A percentile compares a stretch with the other conserved stretches of the same genome.
phyloP scores from a whole-genome alignment of 2,329 filamentous ascomycete species.

The Aspergillus pseudotamarii region DNA sequence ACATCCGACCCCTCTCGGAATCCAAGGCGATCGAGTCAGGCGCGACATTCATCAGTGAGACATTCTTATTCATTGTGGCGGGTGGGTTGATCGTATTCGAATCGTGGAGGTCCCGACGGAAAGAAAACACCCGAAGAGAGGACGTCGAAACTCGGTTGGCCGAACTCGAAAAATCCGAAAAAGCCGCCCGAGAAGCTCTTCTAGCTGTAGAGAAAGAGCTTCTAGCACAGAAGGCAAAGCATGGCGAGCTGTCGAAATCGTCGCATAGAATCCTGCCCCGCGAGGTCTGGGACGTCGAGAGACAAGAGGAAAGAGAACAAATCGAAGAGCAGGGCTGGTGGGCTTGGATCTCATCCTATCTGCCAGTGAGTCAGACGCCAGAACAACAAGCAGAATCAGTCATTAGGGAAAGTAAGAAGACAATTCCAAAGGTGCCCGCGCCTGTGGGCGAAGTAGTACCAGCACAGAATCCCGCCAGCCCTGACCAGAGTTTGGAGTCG shows the following conservation, averaged over 20 bases:
- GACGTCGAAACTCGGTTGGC: conserved; percentile 63
- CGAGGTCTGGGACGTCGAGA: conserved; percentile 41
- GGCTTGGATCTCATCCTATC: conserved; percentile 36
- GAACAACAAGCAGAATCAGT: conserved; percentile 17
- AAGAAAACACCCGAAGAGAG: conserved; percentile 62
- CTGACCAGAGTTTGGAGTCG: background rate
- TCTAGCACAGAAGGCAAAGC: conserved; percentile 43
- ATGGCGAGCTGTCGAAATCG: conserved; percentile 33
- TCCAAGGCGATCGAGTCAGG: conserved; percentile 70
- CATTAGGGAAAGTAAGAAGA: conserved; percentile 10
- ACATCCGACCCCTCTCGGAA: conserved; percentile 67
- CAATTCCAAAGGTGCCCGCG: background rate
- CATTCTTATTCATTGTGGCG: conserved; percentile 67
- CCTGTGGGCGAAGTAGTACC: background rate
- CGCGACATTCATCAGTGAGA: conserved; percentile 69
- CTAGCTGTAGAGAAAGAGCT: conserved; percentile 51
- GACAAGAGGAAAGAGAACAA: conserved; percentile 31
- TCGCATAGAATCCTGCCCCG: conserved; percentile 41
- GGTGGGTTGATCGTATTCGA: conserved; percentile 66
- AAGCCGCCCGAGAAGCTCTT: conserved; percentile 42
- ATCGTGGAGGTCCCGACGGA: conserved; percentile 62
- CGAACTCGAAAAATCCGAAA: conserved; percentile 57
- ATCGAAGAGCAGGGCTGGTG: conserved; percentile 35
- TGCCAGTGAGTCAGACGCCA: conserved; percentile 29
- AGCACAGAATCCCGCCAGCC: background rate